Conservation (phyloP, 1,284 basidiomycete species). For the Porphyrellus sp. region DNA sequence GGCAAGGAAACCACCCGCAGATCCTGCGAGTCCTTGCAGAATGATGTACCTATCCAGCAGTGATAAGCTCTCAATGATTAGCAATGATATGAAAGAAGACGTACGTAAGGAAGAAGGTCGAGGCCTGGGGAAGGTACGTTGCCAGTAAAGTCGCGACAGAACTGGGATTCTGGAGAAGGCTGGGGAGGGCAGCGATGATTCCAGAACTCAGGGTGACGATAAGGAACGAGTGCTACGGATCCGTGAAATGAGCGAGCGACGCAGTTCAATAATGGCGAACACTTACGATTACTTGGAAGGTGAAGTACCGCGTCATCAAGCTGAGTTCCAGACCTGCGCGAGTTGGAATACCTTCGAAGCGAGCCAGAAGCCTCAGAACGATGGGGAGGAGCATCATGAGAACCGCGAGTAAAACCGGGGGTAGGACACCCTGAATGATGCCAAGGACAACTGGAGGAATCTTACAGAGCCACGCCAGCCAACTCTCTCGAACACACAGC, state of each 20-base stretch:
- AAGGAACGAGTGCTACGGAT: conserved; percentile 77
- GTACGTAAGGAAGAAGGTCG: conserved; percentile 93
- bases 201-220: conserved; percentile 83
- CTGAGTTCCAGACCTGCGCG: conserved; percentile 82
- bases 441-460: conserved; percentile 66
- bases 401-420: conserved; percentile 81
- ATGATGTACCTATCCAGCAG: conserved; percentile 50
- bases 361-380: conserved; percentile 72
- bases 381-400: conserved; percentile 92
- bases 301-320: conserved; percentile 88
- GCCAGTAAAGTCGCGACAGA: conserved; percentile 69
- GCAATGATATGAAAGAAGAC: conserved; percentile 28
- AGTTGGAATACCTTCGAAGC: conserved; percentile 81
- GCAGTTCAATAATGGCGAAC: neutral
- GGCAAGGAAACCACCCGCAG: conserved; percentile 79
- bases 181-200: conserved; percentile 65
- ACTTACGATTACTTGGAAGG: conserved; percentile 87
- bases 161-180: conserved; percentile 60
- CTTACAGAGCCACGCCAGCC: conserved; percentile 81
- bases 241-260: neutral
- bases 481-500: conserved; percentile 62
- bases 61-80: neutral
- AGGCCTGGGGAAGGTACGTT: conserved; percentile 74
- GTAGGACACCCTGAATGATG: conserved; percentile 89
- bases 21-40: conserved; percentile 70